Evolutionary conservation across 768 basidiomycete species (phyloP), one percentile per base, ranked within the genome.

Genomic region (Macrolepiota albuminosa): DNA sequence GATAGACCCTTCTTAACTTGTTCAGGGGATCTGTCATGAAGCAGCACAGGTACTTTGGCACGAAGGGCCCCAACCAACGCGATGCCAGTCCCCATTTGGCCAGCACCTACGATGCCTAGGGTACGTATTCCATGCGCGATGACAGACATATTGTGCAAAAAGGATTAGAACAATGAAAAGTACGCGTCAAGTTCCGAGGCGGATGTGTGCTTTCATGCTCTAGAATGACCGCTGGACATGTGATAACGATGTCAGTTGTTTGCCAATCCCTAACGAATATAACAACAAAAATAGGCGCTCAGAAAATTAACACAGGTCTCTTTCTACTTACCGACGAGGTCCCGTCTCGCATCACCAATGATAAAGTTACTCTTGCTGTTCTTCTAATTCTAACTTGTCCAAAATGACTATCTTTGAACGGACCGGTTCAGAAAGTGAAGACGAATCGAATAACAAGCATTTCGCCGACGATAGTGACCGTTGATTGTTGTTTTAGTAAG

Each of bases 81-180:
- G 50, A 98, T 98, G 2, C 95, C 96, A 0, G 91, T 85, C 63
- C 95, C 95, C 90, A 91, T 92, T 70, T 93, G 90, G 52, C 91
- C 91, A 21, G 89, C 87, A 48, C 91, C 90, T 39, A 95, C 79
- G 62, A 95, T 84, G 26, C 89, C 93, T 0, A 93, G 74, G 4
- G 78, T 84, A 56, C 83, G 84, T 63, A 95, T 85, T 50, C 88
- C 90, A 66, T 93, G 91, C 21, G 80, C 76, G 55, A 90, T 69
- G 56, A 90, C 68, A 54, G 81, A 75, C 84, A 85, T 85, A 45
- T 61, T 50, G 40, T 16, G 31, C 8, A 66, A 34, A 24, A 29
- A 33, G 29, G 42, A 40, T 34, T 26, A 48, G 16, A 57, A 8
- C 5, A 18, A 6, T 26, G 8, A 29, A 48, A 31, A 40, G 9